Conservation (phyloP, 306 rosid species). For the Crotalaria pallida region DNA sequence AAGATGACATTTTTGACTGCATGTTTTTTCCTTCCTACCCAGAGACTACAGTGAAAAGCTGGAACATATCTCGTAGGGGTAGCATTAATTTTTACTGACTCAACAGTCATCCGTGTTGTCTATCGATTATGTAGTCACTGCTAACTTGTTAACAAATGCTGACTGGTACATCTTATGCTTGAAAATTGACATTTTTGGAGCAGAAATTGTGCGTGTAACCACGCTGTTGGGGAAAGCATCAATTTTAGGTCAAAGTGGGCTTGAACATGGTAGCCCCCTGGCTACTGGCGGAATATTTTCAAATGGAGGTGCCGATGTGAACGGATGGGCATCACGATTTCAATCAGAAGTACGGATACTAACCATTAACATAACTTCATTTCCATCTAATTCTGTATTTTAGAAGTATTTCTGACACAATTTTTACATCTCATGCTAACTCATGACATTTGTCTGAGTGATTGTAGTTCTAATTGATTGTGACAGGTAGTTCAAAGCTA, state of each 20-base stretch:
- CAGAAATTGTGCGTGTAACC: constrained; percentile 99
- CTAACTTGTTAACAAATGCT: constrained; percentile 98
- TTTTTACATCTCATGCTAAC: constrained; percentile 64
- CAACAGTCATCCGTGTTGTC: constrained; percentile 65
- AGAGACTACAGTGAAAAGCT: constrained; percentile 32
- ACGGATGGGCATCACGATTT: constrained; percentile 95
- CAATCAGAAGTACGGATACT: constrained; percentile 99
- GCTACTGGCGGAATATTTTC: constrained; percentile 94
- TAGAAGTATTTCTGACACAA: constrained; percentile 75
- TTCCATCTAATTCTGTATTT: constrained; percentile 79
- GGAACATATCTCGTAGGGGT: constrained; percentile 40
- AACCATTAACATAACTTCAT: constrained; percentile 99
- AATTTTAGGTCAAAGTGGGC: constrained; percentile 99
- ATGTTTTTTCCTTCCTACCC: constrained; percentile 23
- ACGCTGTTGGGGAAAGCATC: constrained; percentile 99
- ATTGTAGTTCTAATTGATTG: constrained; percentile 48
- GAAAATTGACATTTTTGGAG: constrained; percentile 99
- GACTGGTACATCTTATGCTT: constrained; percentile 98
- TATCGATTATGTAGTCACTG: constrained; percentile 84
- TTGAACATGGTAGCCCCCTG: constrained; percentile 99
- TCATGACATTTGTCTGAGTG: constrained; percentile 48
- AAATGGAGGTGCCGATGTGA: constrained; percentile 83
- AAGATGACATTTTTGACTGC: constrained; percentile 27
- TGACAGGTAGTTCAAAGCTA: constrained; percentile 77
- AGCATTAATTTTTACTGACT: constrained; percentile 69